phyloP scores from a whole-genome alignment of 106 monocot genomes.

The Dioscorea zingiberensis region DNA sequence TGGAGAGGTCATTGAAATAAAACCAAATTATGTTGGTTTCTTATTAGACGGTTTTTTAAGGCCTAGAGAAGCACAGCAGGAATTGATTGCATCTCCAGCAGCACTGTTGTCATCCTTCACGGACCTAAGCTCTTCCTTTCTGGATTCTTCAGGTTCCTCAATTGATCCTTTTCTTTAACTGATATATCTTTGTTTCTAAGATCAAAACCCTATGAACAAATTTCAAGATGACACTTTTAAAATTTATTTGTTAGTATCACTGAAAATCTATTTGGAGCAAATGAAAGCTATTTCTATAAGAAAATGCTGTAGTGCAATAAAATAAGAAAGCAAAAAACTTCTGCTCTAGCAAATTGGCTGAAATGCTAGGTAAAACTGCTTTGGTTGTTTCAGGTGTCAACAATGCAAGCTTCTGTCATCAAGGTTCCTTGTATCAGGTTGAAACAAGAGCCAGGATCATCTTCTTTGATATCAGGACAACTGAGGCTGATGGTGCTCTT shows the following conservation, averaged over 20 bases:
- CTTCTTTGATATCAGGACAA: constrained; percentile 42
- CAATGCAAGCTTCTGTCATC: constrained; percentile 40
- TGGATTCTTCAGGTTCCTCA: constrained; percentile 51
- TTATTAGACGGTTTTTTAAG: constrained; percentile 87
- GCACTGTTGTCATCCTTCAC: constrained; percentile 45
- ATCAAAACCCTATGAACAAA: no score
- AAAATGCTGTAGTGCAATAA: no score
- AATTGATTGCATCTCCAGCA: constrained; percentile 67
- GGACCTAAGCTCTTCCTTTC: constrained; percentile 30
- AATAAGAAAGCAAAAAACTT: no score
- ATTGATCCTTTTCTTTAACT: background rate
- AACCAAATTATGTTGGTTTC: constrained; percentile 45
- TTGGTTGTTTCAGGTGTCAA: constrained; percentile 22
- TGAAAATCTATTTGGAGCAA: no score
- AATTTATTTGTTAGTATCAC: no score
- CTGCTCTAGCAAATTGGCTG: no score
- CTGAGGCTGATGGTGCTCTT: constrained; percentile 28
- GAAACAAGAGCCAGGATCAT: constrained; percentile 81
- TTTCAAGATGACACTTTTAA: no score
- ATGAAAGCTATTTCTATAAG: no score
- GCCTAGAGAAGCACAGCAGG: constrained; percentile 36
- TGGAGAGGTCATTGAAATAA: constrained; percentile 71
- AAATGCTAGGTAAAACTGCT: no score
- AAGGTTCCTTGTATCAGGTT: constrained; percentile 37
- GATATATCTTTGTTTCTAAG: no score